Conservation (phyloP, 495 filamentous ascomycete species). For the Neurospora sp. region DNA sequence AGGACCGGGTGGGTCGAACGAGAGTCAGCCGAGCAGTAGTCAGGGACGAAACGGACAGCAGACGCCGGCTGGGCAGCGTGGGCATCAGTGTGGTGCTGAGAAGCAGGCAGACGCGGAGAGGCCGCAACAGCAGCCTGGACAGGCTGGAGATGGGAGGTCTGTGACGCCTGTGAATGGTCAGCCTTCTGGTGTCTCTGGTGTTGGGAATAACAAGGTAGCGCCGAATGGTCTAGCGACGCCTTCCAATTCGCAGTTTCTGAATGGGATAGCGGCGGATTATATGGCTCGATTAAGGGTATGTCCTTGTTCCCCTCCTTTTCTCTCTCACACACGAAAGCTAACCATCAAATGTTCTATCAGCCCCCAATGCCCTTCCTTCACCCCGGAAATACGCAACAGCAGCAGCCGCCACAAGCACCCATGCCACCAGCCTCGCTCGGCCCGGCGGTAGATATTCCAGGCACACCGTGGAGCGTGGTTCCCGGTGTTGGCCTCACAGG, state of each 20-base stretch:
- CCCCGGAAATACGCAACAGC: neutral
- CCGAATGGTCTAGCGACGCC: neutral
- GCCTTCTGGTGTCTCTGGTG: neutral
- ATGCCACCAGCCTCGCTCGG: neutral
- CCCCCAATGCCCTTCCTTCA: neutral
- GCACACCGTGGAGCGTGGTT: neutral
- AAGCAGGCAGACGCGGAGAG: neutral
- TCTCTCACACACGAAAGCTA: neutral
- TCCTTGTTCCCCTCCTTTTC: neutral
- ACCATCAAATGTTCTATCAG: neutral
- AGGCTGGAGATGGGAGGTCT: neutral
- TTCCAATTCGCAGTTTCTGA: neutral
- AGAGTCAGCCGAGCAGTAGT: slow-evolving; percentile 9
- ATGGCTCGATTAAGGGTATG: neutral
- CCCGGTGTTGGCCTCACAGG: neutral
- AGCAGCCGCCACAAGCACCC: neutral
- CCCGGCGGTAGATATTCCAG: slow-evolving; percentile 2
- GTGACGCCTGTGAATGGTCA: neutral
- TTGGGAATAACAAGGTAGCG: neutral
- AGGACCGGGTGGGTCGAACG: slow-evolving; percentile 14
- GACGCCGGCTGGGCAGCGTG: neutral
- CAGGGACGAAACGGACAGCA: neutral
- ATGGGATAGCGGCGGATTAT: neutral
- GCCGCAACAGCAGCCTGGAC: neutral
- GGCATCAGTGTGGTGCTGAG: neutral